Evolutionary conservation across 139 green algal genomes (phyloP), one percentile per base, ranked within the genome.

Genomic region (Micractinium conductrix): DNA sequence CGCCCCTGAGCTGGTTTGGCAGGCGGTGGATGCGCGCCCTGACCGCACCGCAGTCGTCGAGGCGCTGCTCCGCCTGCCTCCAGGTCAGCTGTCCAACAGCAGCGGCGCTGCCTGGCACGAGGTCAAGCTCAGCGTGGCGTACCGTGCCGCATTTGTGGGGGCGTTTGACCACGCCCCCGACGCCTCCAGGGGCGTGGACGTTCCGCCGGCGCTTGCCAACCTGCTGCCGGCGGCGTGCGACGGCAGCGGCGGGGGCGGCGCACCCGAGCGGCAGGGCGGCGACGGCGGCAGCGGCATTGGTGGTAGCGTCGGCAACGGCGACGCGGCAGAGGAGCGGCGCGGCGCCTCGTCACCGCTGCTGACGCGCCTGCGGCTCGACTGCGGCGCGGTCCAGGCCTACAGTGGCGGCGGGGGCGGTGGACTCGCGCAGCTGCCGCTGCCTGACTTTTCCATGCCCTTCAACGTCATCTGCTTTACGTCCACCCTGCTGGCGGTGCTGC

Each of bases 401-500:
- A 82, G 76, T 45, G 33, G 42, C 73, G n/a, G 40, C 69, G 45
- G 73, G 44, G 45, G 73, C 45, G 73, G 73, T 10, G 50, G 24
- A 7, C 58, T 98, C 30, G 88, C 98, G 28, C 87, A 88, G 1
- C 76, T 98, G n/a, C 89, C 96, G 0, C 91, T 92, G 21, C 95
- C 96, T 0, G 96, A 99, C 90, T 94, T 98, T 86, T 95, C 89
- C 79, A 99, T 99, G 96, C 93, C 95, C 4, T 99, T 98, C 91
- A 99, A 99, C 79, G 96, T 99, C 33, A 91, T 93, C 53, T 98
- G 95, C 80, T 90, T 99, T 38, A 96, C 94, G 4, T 93, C 81
- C 68, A 98, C 96, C 4, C 79, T 98, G 40, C 72, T 98, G 28
- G 92, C 96, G 1, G 85, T 99, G 1, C 93, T 92, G 53, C 82